These are phyloP conservation scores for Mollisia scopiformis DNA, from an alignment of 2,329 filamentous ascomycete genomes.

Conservation along the genomic window DNA sequence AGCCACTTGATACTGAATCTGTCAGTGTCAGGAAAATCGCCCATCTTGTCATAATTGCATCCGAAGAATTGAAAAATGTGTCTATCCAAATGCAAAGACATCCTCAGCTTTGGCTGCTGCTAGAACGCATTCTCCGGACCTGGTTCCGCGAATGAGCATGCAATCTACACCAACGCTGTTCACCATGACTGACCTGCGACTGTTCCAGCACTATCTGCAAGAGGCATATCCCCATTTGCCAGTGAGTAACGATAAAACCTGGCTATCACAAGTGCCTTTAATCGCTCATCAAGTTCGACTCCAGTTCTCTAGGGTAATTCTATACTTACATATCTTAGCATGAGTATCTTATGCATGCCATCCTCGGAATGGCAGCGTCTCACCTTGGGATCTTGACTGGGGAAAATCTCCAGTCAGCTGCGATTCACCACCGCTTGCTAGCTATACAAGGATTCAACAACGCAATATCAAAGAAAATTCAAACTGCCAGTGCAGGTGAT, in stretches of 20 bases:
- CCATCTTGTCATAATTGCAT: constrained; percentile 66
- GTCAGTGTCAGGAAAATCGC: constrained; percentile 67
- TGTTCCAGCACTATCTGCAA: constrained; percentile 69
- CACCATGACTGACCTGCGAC: constrained; percentile 66
- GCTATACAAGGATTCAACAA: constrained; percentile 66
- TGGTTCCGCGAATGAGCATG: constrained; percentile 12
- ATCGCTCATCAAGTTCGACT: constrained; percentile 67
- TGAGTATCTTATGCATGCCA: constrained; percentile 71
- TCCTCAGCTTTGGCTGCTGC: constrained; percentile 48
- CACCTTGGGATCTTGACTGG: constrained; percentile 58
- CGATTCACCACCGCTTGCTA: constrained; percentile 66
- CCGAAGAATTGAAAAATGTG: constrained; percentile 64
- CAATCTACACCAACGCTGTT: constrained; percentile 58
- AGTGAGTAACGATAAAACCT: constrained; percentile 65
- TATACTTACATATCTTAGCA: constrained; percentile 44
- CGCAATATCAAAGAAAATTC: constrained; percentile 46
- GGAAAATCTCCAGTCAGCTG: constrained; percentile 39
- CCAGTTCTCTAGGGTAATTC: background rate
- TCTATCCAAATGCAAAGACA: constrained; percentile 60
- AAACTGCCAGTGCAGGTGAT: constrained; percentile 56
- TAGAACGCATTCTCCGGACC: constrained; percentile 7
- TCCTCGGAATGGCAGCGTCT: constrained; percentile 69
- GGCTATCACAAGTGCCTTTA: constrained; percentile 68
- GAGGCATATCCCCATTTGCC: constrained; percentile 67
- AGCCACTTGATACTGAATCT: background rate